Conservation (phyloP, 1,284 basidiomycete genomes). For the Cryptococcus maquisensis region DNA sequence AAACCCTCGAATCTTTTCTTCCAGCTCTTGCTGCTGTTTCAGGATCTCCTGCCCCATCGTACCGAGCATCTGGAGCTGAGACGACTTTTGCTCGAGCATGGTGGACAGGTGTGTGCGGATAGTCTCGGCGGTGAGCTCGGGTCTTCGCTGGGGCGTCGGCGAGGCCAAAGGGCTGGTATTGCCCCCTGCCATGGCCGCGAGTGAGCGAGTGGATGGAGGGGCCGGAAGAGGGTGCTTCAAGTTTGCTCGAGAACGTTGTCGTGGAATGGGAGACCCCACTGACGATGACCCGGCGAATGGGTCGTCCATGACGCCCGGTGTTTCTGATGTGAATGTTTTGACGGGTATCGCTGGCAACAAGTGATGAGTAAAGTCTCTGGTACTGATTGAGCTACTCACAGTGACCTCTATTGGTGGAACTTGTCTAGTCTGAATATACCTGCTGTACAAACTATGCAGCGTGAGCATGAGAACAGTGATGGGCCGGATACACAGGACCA, state of each 20-base stretch:
- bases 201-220: slow-evolving; percentile 25
- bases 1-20: slow-evolving; percentile 74
- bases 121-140: slow-evolving; percentile 20
- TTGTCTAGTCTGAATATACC: no score
- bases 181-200: slow-evolving; percentile 12
- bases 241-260: slow-evolving; percentile 41
- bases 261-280: slow-evolving; percentile 15
- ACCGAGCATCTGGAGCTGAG: slow-evolving; percentile 82
- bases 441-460: no score
- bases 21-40: slow-evolving; percentile 83
- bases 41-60: slow-evolving; percentile 86
- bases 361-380: no score
- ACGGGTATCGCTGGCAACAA: no score
- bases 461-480: no score
- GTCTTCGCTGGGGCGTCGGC: not conserved
- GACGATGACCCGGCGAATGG: slow-evolving; percentile 24
- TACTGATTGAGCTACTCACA: no score
- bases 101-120: slow-evolving; percentile 59
- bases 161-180: slow-evolving; percentile 8
- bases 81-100: slow-evolving; percentile 80
- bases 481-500: no score
- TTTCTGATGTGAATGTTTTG: no score
- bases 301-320: slow-evolving; percentile 28
- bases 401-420: no score
- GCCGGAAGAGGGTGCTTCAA: slow-evolving; percentile 30